A percentile compares a stretch with the other conserved stretches of the same genome.
Evolutionary conservation across 2,329 filamentous ascomycete species (phyloP).

Genomic region (Scytalidium lignicola): DNA sequence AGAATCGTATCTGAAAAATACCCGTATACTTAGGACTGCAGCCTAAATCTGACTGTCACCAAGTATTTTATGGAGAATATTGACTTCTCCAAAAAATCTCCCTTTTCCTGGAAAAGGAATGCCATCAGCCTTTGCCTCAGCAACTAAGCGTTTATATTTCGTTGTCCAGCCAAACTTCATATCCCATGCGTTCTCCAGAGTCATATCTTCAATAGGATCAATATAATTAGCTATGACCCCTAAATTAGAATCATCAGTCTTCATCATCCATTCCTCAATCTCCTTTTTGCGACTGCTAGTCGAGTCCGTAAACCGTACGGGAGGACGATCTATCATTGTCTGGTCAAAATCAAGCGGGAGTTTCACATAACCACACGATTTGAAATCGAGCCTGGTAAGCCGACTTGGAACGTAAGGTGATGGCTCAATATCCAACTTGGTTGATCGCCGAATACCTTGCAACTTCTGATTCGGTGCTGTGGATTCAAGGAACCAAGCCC

Average conservation of each 20-base stretch:
- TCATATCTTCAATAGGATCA: conserved; percentile 11
- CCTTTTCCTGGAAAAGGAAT: conserved; percentile 18
- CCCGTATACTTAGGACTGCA: no score
- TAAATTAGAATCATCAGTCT: conserved; percentile 17
- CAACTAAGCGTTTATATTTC: conserved; percentile 5
- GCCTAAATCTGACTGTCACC: no score
- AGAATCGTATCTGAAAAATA: no score
- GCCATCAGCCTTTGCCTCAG: conserved; percentile 21
- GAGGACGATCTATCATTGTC: conserved; percentile 11
- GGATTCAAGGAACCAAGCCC: conserved; percentile 28
- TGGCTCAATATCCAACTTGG: neutral
- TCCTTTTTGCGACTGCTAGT: conserved; percentile 19
- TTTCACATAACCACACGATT: conserved; percentile 26
- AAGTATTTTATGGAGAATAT: conserved; percentile 2
- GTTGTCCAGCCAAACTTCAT: conserved; percentile 19
- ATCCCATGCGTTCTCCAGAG: conserved; percentile 22
- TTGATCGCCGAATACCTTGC: neutral
- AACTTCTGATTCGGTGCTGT: neutral
- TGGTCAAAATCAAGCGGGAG: conserved; percentile 27
- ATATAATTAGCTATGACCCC: conserved; percentile 23
- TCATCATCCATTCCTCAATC: conserved; percentile 25
- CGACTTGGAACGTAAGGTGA: conserved; percentile 5
- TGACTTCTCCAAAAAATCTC: conserved; percentile 23
- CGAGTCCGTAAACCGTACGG: conserved; percentile 7
- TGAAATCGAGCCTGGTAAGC: conserved; percentile 21